phyloP scores from a whole-genome alignment of 2,329 filamentous ascomycete genomes.

The Lanzia echinophila region DNA sequence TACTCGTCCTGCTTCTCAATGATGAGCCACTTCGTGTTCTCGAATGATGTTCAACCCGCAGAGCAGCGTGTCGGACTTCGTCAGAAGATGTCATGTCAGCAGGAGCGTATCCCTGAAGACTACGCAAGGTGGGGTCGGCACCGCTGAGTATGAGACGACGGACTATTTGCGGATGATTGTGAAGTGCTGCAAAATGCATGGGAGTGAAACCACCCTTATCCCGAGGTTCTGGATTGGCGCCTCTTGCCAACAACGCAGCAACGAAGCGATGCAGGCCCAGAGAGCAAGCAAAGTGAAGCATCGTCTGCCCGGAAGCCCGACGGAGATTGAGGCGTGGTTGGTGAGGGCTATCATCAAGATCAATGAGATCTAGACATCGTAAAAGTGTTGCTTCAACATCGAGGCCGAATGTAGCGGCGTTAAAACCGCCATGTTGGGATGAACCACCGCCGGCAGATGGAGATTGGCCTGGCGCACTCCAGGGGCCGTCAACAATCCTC shows the following conservation, averaged over 20 bases:
- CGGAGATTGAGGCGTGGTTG: conserved; percentile 61
- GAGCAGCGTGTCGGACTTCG: conserved; percentile 56
- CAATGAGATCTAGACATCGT: conserved; percentile 69
- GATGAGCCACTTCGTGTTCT: conserved; percentile 61
- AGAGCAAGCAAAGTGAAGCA: conserved; percentile 73
- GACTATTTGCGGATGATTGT: conserved; percentile 69
- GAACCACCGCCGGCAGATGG: conserved; percentile 39
- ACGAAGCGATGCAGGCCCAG: conserved; percentile 70
- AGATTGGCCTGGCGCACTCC: conserved; percentile 41
- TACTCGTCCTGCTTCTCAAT: conserved; percentile 54
- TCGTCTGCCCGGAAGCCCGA: conserved; percentile 63
- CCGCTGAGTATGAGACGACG: conserved; percentile 66
- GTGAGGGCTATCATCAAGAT: conserved; percentile 66
- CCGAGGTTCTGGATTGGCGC: conserved; percentile 67
- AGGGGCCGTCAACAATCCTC: conserved; percentile 49
- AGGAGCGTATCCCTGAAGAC: conserved; percentile 62
- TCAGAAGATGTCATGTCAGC: conserved; percentile 64
- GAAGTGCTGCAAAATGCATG: conserved; percentile 73
- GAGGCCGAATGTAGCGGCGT: conserved; percentile 31
- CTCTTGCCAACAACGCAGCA: conserved; percentile 67
- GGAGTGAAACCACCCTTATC: conserved; percentile 78
- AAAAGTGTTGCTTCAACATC: conserved; percentile 45
- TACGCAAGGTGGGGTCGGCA: conserved; percentile 64
- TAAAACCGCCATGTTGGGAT: conserved; percentile 36
- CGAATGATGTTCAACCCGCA: conserved; percentile 53